Evolutionary conservation across 2,329 filamentous ascomycete species (phyloP).

Genomic region (Chaetomium globosum): DNA sequence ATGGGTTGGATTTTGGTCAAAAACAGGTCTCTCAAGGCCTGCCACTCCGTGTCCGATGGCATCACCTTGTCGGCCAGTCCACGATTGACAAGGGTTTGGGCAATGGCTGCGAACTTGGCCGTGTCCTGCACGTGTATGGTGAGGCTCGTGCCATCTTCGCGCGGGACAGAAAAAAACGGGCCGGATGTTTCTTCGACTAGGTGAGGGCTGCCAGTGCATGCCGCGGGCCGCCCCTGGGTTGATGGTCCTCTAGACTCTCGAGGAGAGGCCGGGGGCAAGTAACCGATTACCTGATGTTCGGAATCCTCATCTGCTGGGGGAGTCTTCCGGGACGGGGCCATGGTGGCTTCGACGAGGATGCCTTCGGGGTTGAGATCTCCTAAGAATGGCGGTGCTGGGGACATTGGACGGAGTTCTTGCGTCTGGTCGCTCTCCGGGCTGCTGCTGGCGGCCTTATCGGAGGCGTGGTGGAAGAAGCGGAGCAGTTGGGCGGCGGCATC

Average conservation of each 20-base stretch:
- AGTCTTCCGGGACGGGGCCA: slow-evolving; percentile 12
- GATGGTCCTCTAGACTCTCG: slow-evolving; percentile 1
- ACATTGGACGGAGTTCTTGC: slow-evolving; percentile 31
- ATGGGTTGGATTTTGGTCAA: slow-evolving; percentile 35
- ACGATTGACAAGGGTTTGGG: slow-evolving; percentile 22
- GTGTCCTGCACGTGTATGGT: slow-evolving; percentile 27
- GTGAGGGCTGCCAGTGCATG: not conserved
- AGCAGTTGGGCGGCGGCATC: slow-evolving; percentile 33
- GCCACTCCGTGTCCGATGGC: slow-evolving; percentile 31
- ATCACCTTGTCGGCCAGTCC: slow-evolving; percentile 31
- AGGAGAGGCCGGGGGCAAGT: slow-evolving; percentile 18
- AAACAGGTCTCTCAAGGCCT: slow-evolving; percentile 29
- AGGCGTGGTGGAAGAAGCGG: slow-evolving; percentile 32
- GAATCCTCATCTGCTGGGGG: not conserved
- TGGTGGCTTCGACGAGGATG: slow-evolving; percentile 40
- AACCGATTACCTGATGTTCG: slow-evolving; percentile 12
- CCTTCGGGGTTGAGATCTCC: slow-evolving; percentile 40
- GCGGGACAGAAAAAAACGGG: slow-evolving; percentile 22
- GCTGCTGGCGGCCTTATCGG: slow-evolving; percentile 24
- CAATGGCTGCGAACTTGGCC: slow-evolving; percentile 24
- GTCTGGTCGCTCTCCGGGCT: slow-evolving; percentile 30
- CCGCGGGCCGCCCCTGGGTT: not conserved
- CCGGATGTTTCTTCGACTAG: not conserved
- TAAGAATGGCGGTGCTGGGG: slow-evolving; percentile 44
- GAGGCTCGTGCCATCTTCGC: slow-evolving; percentile 22